Base-by-base conservation (phyloP, 495 filamentous ascomycete genomes). In the Stereocaulon alpinum region DNA sequence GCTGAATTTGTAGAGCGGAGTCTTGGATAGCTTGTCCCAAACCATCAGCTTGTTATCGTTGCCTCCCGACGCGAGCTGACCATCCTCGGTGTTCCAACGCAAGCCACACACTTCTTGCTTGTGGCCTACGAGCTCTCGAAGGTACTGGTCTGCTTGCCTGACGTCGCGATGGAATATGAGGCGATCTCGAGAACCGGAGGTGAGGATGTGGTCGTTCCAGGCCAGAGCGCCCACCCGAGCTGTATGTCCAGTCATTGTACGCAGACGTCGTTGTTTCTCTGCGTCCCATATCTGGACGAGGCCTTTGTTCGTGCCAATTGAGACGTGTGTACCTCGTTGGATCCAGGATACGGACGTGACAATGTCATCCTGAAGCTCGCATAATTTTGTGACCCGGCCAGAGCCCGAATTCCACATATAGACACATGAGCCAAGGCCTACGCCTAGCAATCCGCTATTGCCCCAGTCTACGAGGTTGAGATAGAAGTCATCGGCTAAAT, bases 41-140 rank as follows among this genome's bases (percentile, higher is more conserved):
- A 98, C 91, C 80, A 97, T 88, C 49, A 98, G 76, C 63, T 96
- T 96, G 74, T 98, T 98, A 71, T 98, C 93, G 71, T 98, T 98
- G 2, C 94, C 94, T 32, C 93, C 93, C 18, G 87, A 91, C n/a
- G 93, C 93, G 30, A 98, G 76, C 69, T 97, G 94, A 4, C 89
- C 88, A 67, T 95, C 91, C 61, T 96, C 89, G 29, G 85, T 86
- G 64, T 98, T 98, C 93, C 93, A 98, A 67, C 89, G 87, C 55
- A 98, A 75, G n/a, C 93, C 93, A 67, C 93, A 98, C 15, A 98
- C 89, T 73, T 98, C 93, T 75, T 98, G 93, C 71, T 97, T 98
- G 72, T 98, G 93, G 14, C 94, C 93, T n/a, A 81, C 77, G 2
- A 97, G 76, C 63, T 87, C 89, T 43, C 85, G 82, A 15, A 95